These are phyloP conservation scores for Aspergillus awamori DNA, from an alignment of 2,329 filamentous ascomycete species.

Conservation along the genomic window DNA sequence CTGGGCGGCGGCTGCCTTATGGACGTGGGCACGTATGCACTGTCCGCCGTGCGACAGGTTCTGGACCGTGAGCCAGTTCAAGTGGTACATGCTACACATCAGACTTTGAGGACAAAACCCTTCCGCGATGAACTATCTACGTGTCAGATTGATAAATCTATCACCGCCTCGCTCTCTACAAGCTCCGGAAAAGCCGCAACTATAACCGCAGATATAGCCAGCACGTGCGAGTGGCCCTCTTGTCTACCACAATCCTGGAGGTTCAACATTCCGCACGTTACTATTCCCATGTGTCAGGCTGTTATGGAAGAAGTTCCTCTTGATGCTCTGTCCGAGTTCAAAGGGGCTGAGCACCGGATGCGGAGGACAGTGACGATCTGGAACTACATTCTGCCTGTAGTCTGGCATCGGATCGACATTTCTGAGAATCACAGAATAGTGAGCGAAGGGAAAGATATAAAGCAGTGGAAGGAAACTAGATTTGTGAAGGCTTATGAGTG, in stretches of 20 bases:
- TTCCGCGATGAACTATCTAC: slow-evolving; percentile 38
- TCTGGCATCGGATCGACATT: slow-evolving; percentile 29
- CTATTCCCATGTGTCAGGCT: slow-evolving; percentile 12
- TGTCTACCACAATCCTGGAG: too few relatives aligned
- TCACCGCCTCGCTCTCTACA: slow-evolving; percentile 36
- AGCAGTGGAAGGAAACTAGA: neutral
- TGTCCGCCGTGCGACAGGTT: slow-evolving; percentile 42
- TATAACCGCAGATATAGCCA: neutral
- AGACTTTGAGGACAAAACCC: too few relatives aligned
- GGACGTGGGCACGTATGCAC: slow-evolving; percentile 40
- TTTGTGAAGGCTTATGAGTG: neutral
- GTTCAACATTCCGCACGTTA: neutral
- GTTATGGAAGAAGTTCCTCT: slow-evolving; percentile 8
- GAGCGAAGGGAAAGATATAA: slow-evolving; percentile 13
- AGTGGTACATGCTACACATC: too few relatives aligned
- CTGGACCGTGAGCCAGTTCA: slow-evolving; percentile 40
- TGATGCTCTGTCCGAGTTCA: neutral
- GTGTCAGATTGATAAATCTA: slow-evolving; percentile 40
- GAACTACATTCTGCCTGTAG: slow-evolving; percentile 16
- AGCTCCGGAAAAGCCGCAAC: slow-evolving; percentile 19
- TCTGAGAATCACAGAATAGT: slow-evolving; percentile 39
- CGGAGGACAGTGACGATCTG: slow-evolving; percentile 13
- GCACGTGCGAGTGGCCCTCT: slow-evolving; percentile 23
- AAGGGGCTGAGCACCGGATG: too few relatives aligned
- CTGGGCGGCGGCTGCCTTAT: slow-evolving; percentile 41